Percentiles rank a stretch among this genome's conserved stretches.
These are phyloP conservation scores for Penicillium sp. DNA, from an alignment of 2,329 filamentous ascomycete genomes.

Conservation along the genomic window DNA sequence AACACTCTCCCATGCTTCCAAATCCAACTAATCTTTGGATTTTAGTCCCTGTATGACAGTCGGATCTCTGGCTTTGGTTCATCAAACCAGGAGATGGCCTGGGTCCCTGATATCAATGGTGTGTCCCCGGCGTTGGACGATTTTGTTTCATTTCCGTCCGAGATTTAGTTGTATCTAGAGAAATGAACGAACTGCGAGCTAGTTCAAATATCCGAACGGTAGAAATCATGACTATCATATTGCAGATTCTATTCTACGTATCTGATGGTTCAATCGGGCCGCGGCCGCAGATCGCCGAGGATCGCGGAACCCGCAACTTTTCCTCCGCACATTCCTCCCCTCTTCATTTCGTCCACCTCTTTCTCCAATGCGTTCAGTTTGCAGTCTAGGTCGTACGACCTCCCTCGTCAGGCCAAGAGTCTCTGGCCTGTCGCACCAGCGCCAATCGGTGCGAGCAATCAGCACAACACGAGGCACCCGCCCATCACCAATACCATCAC, in stretches of 20 bases:
- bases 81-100: constrained; percentile 17
- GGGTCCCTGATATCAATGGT: constrained; percentile 4
- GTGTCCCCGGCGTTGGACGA: constrained; percentile 4
- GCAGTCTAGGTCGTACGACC: constrained; percentile 17
- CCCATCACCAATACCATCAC: constrained; percentile 12
- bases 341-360: not conserved
- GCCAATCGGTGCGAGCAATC: constrained; percentile 11
- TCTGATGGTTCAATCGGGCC: too few relatives aligned
- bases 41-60: constrained; percentile 25
- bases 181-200: too few relatives aligned
- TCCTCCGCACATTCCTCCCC: not conserved
- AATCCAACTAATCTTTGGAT: constrained; percentile 3
- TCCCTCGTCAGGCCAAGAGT: not conserved
- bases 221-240: too few relatives aligned
- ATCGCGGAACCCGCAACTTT: constrained; percentile 2
- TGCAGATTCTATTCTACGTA: too few relatives aligned
- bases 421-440: not conserved
- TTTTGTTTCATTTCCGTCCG: constrained; percentile 1
- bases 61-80: constrained; percentile 17
- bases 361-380: constrained; percentile 18
- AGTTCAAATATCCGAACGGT: too few relatives aligned
- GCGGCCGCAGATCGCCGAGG: constrained; percentile 17
- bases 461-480: constrained; percentile 16
- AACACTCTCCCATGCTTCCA: not conserved
- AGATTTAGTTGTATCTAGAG: not conserved